Evolutionary conservation across 106 monocot species (phyloP).

Genomic region (Alisma plantagoaquatica): DNA sequence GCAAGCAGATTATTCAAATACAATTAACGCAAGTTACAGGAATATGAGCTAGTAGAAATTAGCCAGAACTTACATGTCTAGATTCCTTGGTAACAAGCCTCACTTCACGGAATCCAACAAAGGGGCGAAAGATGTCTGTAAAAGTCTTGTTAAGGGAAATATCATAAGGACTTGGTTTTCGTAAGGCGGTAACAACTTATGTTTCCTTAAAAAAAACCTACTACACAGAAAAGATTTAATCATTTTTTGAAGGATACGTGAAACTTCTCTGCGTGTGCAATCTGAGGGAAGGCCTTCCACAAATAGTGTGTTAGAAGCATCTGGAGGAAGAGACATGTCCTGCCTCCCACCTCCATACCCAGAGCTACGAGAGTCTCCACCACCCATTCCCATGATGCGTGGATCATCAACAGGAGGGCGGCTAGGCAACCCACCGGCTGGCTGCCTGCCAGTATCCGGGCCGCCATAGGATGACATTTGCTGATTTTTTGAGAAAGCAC

Average conservation of each 20-base stretch:
- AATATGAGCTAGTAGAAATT: no score
- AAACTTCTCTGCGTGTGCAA: conserved; percentile 30
- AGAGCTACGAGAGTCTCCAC: no score
- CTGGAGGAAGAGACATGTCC: no score
- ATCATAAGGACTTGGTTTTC: no score
- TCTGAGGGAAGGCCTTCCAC: conserved; percentile 29
- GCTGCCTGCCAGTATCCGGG: background rate
- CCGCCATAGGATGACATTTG: conserved; percentile 3
- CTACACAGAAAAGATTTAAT: no score
- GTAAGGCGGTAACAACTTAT: no score
- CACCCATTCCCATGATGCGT: conserved; percentile 1
- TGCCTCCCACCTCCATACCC: no score
- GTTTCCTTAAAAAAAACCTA: no score
- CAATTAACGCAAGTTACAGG: no score
- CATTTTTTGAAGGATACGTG: conserved; percentile 23
- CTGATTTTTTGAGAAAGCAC: background rate
- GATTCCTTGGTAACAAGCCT: conserved; percentile 55
- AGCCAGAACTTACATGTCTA: conserved; percentile 43
- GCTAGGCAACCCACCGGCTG: conserved; percentile 2
- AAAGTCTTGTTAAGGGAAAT: no score
- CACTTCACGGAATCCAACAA: conserved; percentile 45
- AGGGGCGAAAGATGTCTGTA: conserved; percentile 61
- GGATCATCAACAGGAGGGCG: conserved; percentile 7
- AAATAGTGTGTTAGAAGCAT: conserved; percentile 28
- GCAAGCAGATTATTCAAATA: no score